Conservation (phyloP, 805 yeast species). For the Scheffersomyces spartinae region DNA sequence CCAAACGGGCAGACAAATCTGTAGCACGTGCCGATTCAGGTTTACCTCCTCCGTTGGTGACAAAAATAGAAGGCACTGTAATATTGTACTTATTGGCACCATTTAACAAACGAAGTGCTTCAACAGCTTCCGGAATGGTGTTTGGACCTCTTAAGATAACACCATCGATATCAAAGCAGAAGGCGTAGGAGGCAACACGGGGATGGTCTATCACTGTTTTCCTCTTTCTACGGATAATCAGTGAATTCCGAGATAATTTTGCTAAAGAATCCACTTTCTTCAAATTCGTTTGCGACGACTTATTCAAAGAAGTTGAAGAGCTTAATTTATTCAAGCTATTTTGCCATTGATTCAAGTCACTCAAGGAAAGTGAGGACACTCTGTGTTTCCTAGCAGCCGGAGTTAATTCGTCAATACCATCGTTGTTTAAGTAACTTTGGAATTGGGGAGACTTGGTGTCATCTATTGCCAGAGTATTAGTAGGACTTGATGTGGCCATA, state of each 20-base stretch:
- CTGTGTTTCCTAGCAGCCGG: conserved; percentile 53
- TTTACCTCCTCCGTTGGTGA: conserved; percentile 90
- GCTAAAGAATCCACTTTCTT: conserved; percentile 33
- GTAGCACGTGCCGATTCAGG: conserved; percentile 65
- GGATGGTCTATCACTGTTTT: conserved; percentile 51
- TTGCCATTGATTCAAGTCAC: conserved; percentile 58
- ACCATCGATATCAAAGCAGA: conserved; percentile 90
- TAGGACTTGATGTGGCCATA: too few species aligned
- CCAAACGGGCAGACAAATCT: conserved; percentile 54
- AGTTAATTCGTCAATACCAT: conserved; percentile 56
- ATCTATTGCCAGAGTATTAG: too few species aligned
- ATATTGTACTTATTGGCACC: conserved; percentile 72
- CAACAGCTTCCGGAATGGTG: conserved; percentile 69
- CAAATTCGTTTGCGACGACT: conserved; percentile 26
- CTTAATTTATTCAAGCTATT: conserved; percentile 28
- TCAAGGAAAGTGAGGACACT: conserved; percentile 54
- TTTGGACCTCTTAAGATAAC: conserved; percentile 79
- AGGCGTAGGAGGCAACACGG: conserved; percentile 73
- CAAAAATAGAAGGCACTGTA: conserved; percentile 72
- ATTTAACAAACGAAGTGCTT: conserved; percentile 60
- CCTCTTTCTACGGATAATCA: conserved; percentile 35
- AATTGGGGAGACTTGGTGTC: too few species aligned
- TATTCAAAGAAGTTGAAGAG: conserved; percentile 13
- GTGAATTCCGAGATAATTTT: conserved; percentile 34
- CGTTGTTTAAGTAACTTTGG: conserved; percentile 57